Evolutionary conservation across 345 rosid species (phyloP).

Genomic region (Physaria fendleri): DNA sequence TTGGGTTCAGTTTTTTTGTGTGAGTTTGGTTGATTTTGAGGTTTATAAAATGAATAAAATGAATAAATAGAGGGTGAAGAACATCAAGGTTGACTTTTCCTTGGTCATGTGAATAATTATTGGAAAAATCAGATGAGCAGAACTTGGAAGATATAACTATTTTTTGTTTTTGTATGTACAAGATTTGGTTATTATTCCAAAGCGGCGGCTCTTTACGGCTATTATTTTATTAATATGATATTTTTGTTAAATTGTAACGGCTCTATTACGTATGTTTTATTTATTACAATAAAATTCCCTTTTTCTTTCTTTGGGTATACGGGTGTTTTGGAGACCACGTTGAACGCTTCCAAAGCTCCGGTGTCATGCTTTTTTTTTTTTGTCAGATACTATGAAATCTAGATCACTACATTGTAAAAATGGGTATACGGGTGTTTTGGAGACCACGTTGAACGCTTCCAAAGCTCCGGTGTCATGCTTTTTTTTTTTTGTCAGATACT

Average conservation of each 20-base stretch:
- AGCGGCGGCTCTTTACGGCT: slow-evolving; percentile 5
- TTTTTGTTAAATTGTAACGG: background rate
- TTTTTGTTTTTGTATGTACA: background rate
- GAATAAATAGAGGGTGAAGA: slow-evolving; percentile 17
- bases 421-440: no score
- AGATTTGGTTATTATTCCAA: background rate
- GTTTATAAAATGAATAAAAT: no score
- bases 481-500: no score
- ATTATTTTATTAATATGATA: background rate
- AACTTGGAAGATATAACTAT: background rate
- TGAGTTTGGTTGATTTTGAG: background rate
- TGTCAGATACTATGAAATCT: no score
- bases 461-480: no score
- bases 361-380: no score
- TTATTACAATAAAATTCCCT: no score
- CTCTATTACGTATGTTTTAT: background rate
- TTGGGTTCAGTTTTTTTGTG: background rate
- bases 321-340: no score
- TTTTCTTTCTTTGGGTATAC: no score
- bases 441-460: no score
- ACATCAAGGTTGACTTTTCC: slow-evolving; percentile 28
- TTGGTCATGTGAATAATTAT: background rate
- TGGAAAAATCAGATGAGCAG: background rate
- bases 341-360: no score
- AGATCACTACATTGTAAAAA: no score